Percentiles rank a stretch among this genome's conserved stretches.
Conservation (phyloP, 2,329 filamentous ascomycete genomes). For the Sarocladiaceae sp. region DNA sequence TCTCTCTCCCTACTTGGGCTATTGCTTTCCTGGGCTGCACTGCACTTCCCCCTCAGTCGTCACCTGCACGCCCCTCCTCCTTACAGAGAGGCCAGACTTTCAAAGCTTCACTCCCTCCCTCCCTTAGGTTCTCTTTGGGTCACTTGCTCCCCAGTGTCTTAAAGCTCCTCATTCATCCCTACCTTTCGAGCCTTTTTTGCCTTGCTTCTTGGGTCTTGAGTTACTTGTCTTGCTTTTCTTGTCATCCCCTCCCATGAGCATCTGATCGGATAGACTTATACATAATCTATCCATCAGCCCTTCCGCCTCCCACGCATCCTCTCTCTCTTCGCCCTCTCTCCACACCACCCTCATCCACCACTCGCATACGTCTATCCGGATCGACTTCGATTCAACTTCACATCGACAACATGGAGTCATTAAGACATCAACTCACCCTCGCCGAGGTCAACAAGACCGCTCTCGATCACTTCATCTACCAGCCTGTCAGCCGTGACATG, state of each 20-base stretch:
- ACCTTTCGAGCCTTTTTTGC: not conserved
- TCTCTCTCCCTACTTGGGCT: slow-evolving; percentile 2
- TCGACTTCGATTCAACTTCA: slow-evolving; percentile 4
- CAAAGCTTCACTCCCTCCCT: not conserved
- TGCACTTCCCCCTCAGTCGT: too few relatives aligned
- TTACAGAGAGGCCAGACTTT: too few relatives aligned
- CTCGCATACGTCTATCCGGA: not conserved
- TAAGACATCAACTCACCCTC: slow-evolving; percentile 34
- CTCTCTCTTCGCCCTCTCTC: not conserved
- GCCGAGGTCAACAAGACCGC: slow-evolving; percentile 66
- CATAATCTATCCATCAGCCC: slow-evolving; percentile 10
- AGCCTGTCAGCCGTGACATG: slow-evolving; percentile 72
- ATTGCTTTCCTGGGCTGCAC: not conserved
- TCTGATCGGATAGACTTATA: slow-evolving; percentile 9
- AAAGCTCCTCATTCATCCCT: slow-evolving; percentile 9
- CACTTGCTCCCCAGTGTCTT: slow-evolving; percentile 8
- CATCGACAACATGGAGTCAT: slow-evolving; percentile 39
- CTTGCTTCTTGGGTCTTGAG: not conserved
- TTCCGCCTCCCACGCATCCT: not conserved
- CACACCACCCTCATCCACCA: slow-evolving; percentile 1
- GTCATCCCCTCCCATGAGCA: slow-evolving; percentile 1
- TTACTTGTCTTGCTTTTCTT: slow-evolving; percentile 3
- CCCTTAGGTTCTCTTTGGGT: not conserved
- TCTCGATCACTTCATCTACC: slow-evolving; percentile 76
- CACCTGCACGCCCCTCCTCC: not conserved